Conservation (phyloP, 495 filamentous ascomycete species). For the Friedmanniomyces simplex region DNA sequence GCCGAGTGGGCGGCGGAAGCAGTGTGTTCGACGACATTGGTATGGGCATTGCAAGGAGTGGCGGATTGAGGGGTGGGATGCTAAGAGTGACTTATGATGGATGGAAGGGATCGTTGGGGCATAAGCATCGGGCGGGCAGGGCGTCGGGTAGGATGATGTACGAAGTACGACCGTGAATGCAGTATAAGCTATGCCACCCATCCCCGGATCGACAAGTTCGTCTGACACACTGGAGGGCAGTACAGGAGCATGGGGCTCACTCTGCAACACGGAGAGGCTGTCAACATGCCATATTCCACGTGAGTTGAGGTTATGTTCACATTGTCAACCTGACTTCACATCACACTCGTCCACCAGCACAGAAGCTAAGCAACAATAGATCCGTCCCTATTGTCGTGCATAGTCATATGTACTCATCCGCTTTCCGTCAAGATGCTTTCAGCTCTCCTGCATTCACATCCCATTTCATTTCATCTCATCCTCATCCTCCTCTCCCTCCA, state of each 20-base stretch:
- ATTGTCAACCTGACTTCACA: background rate
- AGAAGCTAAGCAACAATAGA: background rate
- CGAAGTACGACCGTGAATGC: background rate
- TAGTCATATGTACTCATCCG: no score
- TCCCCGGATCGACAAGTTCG: no score
- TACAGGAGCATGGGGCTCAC: no score
- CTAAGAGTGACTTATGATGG: background rate
- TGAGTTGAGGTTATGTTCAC: background rate
- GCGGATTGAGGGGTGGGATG: background rate
- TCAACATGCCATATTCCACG: background rate
- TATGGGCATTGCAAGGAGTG: constrained; percentile 11
- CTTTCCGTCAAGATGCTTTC: no score
- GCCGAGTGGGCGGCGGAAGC: background rate
- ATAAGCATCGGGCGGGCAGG: background rate
- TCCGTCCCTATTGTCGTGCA: no score
- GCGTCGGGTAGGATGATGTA: background rate
- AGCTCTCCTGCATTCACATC: no score
- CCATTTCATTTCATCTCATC: no score
- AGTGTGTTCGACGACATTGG: constrained; percentile 8
- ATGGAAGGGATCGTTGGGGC: background rate
- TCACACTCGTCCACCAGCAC: background rate
- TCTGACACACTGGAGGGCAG: no score
- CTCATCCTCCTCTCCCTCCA: no score
- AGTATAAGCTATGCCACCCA: background rate
- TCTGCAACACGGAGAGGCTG: no score